Base-by-base conservation (phyloP, 805 yeast genomes). In the Millerago galiae region DNA sequence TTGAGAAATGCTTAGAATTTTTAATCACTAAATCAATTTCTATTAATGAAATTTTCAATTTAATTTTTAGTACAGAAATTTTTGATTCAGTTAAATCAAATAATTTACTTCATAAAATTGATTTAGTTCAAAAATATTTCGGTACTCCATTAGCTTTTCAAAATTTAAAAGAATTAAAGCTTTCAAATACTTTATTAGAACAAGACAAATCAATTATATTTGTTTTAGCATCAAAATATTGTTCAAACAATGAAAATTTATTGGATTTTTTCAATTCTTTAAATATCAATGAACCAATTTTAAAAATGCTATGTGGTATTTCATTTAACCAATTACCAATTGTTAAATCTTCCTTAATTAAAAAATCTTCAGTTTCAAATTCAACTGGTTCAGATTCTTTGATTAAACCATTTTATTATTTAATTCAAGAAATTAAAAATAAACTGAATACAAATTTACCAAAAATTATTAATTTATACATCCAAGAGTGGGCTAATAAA, bases 1-100 rank as follows among this genome's bases (percentile, higher is more conserved):
- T 62, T 18, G 67, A 60, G 35, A 62, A 67, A 45, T 56, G 67
- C 9, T 41, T 54, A n/a, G 67, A 58, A 37, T 29, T 58, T 31
- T 48, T 63, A n/a, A 40, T 53, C 25, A 12, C 24, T 1, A 26
- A 48, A 8, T 34, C 44, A 5, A 24, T 43, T 6, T 27, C 38
- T 1, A 34, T 37, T 3, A 41, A 25, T 2, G 35, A 33, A 6
- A 18, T 46, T 1, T 37, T 47, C 10, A 29, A 30, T 5, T 13
- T 34, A 3, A 37, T 57, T 3, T 45, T 52, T 34, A 45, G 45
- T 28, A 47, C 50, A 21, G 30, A 31, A 0, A 41, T 56, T 13
- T 36, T 57, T 26, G 28, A 46, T 7, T 11, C 13, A 0, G 16
- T 56, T 7, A 36, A 43, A 2, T 33, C 36, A 11, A 31, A 35